phyloP scores from a whole-genome alignment of 768 basidiomycete genomes.

The Leccinum subgranulosum region DNA sequence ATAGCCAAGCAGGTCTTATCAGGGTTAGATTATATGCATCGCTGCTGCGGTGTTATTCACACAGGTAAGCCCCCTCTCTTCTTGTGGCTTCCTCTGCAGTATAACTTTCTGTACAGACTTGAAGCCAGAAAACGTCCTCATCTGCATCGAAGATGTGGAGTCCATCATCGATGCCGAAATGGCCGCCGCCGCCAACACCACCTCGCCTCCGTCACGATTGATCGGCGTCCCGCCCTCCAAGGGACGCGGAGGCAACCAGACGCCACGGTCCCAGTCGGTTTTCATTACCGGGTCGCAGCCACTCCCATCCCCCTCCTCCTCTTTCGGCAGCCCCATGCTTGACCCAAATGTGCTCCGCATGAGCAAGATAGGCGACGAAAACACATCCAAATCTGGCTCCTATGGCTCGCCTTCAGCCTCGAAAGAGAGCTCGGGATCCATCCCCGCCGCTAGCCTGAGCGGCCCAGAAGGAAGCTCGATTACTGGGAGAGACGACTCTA shows the following conservation, averaged over 20 bases:
- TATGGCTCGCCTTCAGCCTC: conserved; percentile 23
- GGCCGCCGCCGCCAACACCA: conserved; percentile 37
- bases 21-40: conserved; percentile 97
- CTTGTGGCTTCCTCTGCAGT: background rate
- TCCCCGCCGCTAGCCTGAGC: conserved; percentile 3
- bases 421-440: conserved; percentile 24
- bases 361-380: conserved; percentile 74
- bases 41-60: conserved; percentile 95
- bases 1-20: conserved; percentile 96
- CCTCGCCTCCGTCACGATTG: conserved; percentile 53
- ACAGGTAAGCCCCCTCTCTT: conserved; percentile 52
- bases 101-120: conserved; percentile 53
- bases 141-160: conserved; percentile 96
- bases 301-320: conserved; percentile 80
- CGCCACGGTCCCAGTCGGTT: conserved; percentile 76
- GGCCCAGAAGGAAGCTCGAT: conserved; percentile 10
- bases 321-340: conserved; percentile 68
- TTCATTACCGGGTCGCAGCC: conserved; percentile 95
- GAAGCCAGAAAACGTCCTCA: conserved; percentile 97
- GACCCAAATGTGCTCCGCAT: conserved; percentile 92
- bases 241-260: conserved; percentile 94
- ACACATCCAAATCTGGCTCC: conserved; percentile 34
- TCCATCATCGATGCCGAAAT: conserved; percentile 85
- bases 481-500: conserved; percentile 32
- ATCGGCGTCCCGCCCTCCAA: conserved; percentile 93